Conservation (phyloP, 169 alveolate genomes). For the Plasmodium cynomolgi region DNA sequence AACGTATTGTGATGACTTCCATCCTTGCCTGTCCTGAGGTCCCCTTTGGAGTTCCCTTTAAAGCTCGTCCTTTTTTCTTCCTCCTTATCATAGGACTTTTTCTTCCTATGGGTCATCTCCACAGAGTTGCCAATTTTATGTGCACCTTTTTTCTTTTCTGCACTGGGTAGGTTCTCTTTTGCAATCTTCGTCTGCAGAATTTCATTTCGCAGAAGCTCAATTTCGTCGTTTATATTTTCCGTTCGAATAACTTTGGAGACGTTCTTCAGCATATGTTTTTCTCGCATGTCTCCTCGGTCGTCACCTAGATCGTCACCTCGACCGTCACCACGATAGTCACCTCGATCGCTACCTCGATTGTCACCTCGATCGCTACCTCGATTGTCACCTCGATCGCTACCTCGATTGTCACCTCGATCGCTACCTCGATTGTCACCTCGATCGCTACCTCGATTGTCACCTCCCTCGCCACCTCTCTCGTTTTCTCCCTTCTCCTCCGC, state of each 20-base stretch:
- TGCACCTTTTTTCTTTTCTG: neutral
- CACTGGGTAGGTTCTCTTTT: neutral
- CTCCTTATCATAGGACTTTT: neutral
- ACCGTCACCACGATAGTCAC: too few species aligned
- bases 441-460: neutral
- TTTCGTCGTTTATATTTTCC: neutral
- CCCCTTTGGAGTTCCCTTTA: neutral
- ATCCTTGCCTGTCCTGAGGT: neutral
- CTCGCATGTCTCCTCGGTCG: neutral
- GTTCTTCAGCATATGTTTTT: neutral
- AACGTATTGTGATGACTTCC: neutral
- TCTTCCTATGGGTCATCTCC: neutral
- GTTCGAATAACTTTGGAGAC: neutral
- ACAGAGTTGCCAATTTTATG: neutral
- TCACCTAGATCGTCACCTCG: constrained; percentile 5
- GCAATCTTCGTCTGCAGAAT: neutral
- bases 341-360: too few species aligned
- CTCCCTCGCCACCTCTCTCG: neutral
- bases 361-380: neutral
- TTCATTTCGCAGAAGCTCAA: neutral
- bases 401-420: neutral
- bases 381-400: neutral
- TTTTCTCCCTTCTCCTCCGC: neutral
- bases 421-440: neutral
- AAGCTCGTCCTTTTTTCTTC: neutral